Conservation (phyloP, 257 asterid species). For the Gardenia jasminoides region DNA sequence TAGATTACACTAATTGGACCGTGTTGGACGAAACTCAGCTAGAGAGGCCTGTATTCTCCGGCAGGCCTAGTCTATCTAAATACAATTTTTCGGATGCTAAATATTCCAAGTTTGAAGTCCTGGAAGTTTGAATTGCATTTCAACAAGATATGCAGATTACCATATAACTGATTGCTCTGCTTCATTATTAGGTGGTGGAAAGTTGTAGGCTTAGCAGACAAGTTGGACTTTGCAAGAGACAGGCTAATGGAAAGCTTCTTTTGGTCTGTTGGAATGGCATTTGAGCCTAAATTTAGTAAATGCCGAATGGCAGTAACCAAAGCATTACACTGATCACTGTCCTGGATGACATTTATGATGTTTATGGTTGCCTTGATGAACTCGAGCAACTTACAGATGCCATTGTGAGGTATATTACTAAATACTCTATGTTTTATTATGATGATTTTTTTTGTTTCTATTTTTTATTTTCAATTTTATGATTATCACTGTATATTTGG, state of each 20-base stretch:
- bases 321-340: neutral
- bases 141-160: no score
- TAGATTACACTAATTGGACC: no score
- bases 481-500: neutral
- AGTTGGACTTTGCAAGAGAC: conserved; percentile 30
- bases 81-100: no score
- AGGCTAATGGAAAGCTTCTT: conserved; percentile 25
- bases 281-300: conserved; percentile 12
- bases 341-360: conserved; percentile 16
- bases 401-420: neutral
- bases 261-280: conserved; percentile 29
- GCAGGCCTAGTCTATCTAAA: no score
- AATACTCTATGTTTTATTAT: neutral
- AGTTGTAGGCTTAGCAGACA: conserved; percentile 23
- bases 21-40: no score
- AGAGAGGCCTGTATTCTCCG: no score
- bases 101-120: no score
- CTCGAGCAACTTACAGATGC: conserved; percentile 14
- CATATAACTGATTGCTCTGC: neutral
- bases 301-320: conserved; percentile 10
- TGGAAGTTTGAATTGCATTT: no score
- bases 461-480: no score
- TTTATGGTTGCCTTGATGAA: conserved; percentile 19
- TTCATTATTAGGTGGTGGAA: conserved; percentile 29
- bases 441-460: no score